Base-by-base conservation (phyloP, 345 rosid genomes). In the Pistacia vera region DNA sequence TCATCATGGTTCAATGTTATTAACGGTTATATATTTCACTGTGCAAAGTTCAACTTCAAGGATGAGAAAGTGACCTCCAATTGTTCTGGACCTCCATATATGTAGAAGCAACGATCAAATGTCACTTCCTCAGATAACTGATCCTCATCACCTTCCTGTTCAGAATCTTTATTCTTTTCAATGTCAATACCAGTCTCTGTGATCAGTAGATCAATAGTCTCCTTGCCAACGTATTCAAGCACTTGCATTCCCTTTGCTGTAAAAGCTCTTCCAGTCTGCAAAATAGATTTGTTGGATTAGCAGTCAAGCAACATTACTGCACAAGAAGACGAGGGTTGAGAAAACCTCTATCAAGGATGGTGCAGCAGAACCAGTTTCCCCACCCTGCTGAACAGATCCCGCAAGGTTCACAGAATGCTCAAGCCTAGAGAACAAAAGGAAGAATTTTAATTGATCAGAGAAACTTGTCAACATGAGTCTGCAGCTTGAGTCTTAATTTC, bases 31-130 rank as follows among this genome's bases (percentile, higher is more conserved):
- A n/a, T 74, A 83, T 70, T 76, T 75, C 33, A 65, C 67, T 20
- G 13, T 74, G 46, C 66, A 65, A 52, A 66, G 62, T 56, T 82
- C 79, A 73, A 67, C 25, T 33, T 72, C 75, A 76, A 61, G 51
- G 72, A 79, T 44, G 63, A 66, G 75, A 76, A 71, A 60, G 17
- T 74, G 59, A 96, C 99, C 99, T 96, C 97, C 80, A 96, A 84
- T 81, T 92, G 98, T 82, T 96, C 97, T 75, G 98, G 99, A 79
- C 99, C 99, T 68, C 99, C 98, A 85, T 94, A 96, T 78, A 97
- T 97, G 81, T 94, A 97, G 88, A 97, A 97, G 86, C 98, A 97
- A 41, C 97, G 89, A 86, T 94, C 97, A 87, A 97, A 97, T 73
- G 94, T 88, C 68, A 94, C 90, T 84, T 97, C 98, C 88, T 92